These are phyloP conservation scores for Podospora tetraspora DNA, from an alignment of 495 filamentous ascomycete species.

Conservation along the genomic window DNA sequence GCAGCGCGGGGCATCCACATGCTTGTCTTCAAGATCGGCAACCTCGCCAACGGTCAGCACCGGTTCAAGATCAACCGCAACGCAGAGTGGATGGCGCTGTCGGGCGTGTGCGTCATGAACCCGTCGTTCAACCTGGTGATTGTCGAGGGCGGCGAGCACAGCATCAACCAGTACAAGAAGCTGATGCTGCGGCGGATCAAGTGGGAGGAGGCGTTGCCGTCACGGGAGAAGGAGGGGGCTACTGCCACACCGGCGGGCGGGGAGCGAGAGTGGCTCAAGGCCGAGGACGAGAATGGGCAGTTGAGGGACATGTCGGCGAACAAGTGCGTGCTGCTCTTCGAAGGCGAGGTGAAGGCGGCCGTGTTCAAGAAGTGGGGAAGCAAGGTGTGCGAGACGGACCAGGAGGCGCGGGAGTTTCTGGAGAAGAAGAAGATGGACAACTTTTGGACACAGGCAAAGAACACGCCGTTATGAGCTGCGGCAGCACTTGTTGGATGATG, in stretches of 20 bases:
- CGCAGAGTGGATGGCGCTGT: slow-evolving; percentile 79
- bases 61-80: slow-evolving; percentile 90
- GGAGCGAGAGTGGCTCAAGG: slow-evolving; percentile 66
- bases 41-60: slow-evolving; percentile 81
- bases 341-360: slow-evolving; percentile 73
- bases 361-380: slow-evolving; percentile 81
- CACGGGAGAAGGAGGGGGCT: slow-evolving; percentile 54
- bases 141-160: slow-evolving; percentile 82
- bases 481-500: neutral
- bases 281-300: slow-evolving; percentile 72
- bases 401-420: slow-evolving; percentile 75
- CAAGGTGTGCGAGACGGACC: slow-evolving; percentile 82
- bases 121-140: slow-evolving; percentile 83
- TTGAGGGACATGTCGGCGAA: slow-evolving; percentile 76
- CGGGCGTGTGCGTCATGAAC: slow-evolving; percentile 82
- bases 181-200: slow-evolving; percentile 88
- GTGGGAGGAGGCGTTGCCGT: slow-evolving; percentile 83
- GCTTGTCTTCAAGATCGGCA: slow-evolving; percentile 83
- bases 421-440: slow-evolving; percentile 82
- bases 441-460: slow-evolving; percentile 92
- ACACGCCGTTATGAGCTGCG: slow-evolving; percentile 14
- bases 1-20: slow-evolving; percentile 75
- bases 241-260: slow-evolving; percentile 38
- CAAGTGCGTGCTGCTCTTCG: slow-evolving; percentile 75
- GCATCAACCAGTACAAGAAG: slow-evolving; percentile 72